These are phyloP conservation scores for Fusarium siculi DNA, from an alignment of 2,329 filamentous ascomycete species.

Conservation along the genomic window DNA sequence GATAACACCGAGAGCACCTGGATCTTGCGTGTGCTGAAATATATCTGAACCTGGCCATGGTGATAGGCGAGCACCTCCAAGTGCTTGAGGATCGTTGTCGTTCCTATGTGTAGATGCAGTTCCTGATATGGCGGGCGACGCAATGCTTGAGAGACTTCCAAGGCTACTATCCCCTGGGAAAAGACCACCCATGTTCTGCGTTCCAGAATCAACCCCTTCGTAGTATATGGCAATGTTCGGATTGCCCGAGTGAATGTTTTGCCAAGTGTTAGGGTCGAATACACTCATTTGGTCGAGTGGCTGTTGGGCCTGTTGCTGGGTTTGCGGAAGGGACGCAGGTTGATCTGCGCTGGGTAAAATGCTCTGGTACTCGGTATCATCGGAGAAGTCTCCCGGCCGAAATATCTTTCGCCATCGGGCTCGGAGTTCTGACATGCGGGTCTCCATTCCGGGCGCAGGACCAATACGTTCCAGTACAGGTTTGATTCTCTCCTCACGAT, in stretches of 20 bases:
- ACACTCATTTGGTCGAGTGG: neutral
- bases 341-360: constrained; percentile 1
- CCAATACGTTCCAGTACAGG: constrained; percentile 33
- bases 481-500: constrained; percentile 32
- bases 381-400: constrained; percentile 10
- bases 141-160: constrained; percentile 23
- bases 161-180: constrained; percentile 20
- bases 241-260: constrained; percentile 9
- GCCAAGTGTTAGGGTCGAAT: constrained; percentile 12
- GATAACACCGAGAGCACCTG: constrained; percentile 1
- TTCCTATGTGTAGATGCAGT: constrained; percentile 5
- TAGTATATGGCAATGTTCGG: constrained; percentile 20
- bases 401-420: constrained; percentile 34
- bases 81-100: neutral
- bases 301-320: neutral
- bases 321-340: neutral
- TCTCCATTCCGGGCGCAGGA: constrained; percentile 35
- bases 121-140: constrained; percentile 28
- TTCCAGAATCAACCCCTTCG: constrained; percentile 13
- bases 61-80: neutral
- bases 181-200: neutral
- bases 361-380: constrained; percentile 8
- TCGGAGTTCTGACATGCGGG: constrained; percentile 31
- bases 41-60: constrained; percentile 19
- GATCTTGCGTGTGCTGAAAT: constrained; percentile 6